Evolutionary conservation across 768 basidiomycete genomes (phyloP), one percentile per base, ranked within the genome.

Genomic region (Suillus cothurnatus): DNA sequence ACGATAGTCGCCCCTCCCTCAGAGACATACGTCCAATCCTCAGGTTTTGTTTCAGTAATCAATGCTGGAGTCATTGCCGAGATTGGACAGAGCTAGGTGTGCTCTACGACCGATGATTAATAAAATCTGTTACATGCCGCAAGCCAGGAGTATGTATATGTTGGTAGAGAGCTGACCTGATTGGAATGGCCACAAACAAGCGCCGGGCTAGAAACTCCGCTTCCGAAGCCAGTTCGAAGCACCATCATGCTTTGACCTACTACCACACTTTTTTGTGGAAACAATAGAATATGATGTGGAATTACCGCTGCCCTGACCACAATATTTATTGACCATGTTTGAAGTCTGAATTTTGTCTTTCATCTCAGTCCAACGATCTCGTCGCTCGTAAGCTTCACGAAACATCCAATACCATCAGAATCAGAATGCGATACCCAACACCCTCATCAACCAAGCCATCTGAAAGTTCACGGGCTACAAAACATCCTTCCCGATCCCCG

Each of bases 1-100:
- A 98, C 94, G 69, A 94, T 86, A 7, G 93, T 91, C 23, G 94
- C 91, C 23, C 92, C 94, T n/a, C 97, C 97, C 80, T 98, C 97
- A 0, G 94, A 89, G 26, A 94, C 79, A 73, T 98, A 99, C 67
- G 73, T 78, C 95, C 96, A 99, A 74, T 92, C 80, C 14, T 58
- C 63, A 1, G 81, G 81, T n/a, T 68, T 71, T 36, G 71, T 82
- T 56, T 75, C 61, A 19, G 69, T 60, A 56, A 78, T 63, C 14
- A 62, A 66, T 19, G 67, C 32, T 14, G 14, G 66, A 38, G 63
- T 23, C 75, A 75, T 68, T 41, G 23, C 57, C 19, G 26, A 31
- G 6, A 15, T 14, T 60, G 19, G 5, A 21, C 15, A 17, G 14
- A 49, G 6, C 3, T 59, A 57, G 23, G 23, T 19, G 17, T 41